Conservation (phyloP, 1,284 basidiomycete species). For the Stereum hirsutum region DNA sequence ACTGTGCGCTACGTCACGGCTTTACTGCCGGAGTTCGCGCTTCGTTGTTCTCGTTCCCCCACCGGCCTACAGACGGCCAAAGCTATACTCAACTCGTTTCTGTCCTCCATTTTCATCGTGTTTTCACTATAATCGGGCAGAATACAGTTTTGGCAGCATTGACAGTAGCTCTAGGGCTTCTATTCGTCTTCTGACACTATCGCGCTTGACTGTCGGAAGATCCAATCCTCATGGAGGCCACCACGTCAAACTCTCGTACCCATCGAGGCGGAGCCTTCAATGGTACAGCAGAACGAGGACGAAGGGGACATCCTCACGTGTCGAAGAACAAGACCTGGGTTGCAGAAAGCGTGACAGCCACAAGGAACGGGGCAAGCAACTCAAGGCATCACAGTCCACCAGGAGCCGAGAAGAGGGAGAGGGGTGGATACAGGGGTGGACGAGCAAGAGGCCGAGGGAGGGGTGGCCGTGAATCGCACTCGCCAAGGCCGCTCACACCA, state of each 20-base stretch:
- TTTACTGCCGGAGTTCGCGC: too few species aligned
- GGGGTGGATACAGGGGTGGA: slow-evolving; percentile 20
- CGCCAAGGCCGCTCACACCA: slow-evolving; percentile 19
- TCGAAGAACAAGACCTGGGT: slow-evolving; percentile 8
- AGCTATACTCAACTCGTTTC: too few species aligned
- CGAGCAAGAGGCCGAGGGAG: slow-evolving; percentile 22
- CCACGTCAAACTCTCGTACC: background rate
- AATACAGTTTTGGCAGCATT: too few species aligned
- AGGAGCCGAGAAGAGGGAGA: slow-evolving; percentile 44
- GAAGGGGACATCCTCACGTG: slow-evolving; percentile 3
- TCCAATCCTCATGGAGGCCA: background rate
- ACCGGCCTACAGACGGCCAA: too few species aligned
- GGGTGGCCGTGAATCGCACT: slow-evolving; percentile 28
- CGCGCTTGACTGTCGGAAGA: too few species aligned
- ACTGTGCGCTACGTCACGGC: too few species aligned
- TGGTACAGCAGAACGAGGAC: background rate
- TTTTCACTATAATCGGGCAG: too few species aligned
- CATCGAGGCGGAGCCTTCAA: background rate
- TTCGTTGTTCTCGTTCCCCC: too few species aligned
- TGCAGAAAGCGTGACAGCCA: background rate
- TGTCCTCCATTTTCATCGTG: too few species aligned
- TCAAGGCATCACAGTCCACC: slow-evolving; percentile 1
- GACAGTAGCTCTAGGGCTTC: too few species aligned
- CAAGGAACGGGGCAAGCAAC: slow-evolving; percentile 2
- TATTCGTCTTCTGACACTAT: too few species aligned